phyloP scores from a whole-genome alignment of 345 rosid species.

The Gossypium bickii region DNA sequence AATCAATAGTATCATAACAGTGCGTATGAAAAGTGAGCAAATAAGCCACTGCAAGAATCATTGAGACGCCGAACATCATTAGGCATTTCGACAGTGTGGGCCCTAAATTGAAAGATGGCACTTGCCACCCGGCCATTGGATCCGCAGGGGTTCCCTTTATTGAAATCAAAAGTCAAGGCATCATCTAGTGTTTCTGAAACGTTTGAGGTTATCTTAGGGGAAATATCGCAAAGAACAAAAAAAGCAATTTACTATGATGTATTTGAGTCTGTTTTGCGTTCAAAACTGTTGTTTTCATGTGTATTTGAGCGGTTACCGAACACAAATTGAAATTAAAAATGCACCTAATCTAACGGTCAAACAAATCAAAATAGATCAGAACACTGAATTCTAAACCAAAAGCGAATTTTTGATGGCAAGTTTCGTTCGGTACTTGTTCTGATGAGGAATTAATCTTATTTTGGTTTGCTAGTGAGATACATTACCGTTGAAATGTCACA shows the following conservation, averaged over 20 bases:
- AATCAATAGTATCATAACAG: constrained; percentile 38
- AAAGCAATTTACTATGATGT: too few relatives aligned
- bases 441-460: too few relatives aligned
- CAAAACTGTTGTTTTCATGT: too few relatives aligned
- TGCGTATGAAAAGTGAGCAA: constrained; percentile 12
- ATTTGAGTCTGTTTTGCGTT: too few relatives aligned
- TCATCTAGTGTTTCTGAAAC: background rate
- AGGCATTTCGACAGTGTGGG: constrained; percentile 33
- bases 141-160: constrained; percentile 58
- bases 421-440: too few relatives aligned
- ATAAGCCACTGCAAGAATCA: constrained; percentile 48
- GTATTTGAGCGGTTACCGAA: too few relatives aligned
- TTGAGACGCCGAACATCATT: constrained; percentile 57
- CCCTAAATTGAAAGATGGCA: constrained; percentile 50
- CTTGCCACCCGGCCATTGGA: constrained; percentile 30
- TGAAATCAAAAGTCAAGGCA: constrained; percentile 21
- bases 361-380: background rate
- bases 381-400: background rate
- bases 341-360: background rate
- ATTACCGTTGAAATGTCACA: too few relatives aligned
- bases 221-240: too few relatives aligned
- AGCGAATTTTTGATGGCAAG: too few relatives aligned
- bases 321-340: background rate
- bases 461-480: too few relatives aligned
- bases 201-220: background rate